Evolutionary conservation across 179 eudicot genomes (phyloP).

Genomic region (Spinacia oleracea): DNA sequence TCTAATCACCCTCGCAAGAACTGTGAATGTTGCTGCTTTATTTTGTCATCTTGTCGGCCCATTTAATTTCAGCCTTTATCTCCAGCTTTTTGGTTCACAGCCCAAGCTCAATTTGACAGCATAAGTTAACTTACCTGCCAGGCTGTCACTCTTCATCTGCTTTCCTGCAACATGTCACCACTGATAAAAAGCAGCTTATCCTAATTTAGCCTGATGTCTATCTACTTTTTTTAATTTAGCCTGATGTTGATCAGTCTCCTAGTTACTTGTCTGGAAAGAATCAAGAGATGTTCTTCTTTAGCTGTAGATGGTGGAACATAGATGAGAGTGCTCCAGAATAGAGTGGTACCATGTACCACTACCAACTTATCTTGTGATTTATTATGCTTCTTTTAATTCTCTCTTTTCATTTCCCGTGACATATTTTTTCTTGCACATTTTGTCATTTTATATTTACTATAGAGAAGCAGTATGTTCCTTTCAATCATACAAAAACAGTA

Average conservation of each 20-base stretch:
- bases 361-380: background rate
- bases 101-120: background rate
- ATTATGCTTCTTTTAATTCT: background rate
- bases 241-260: background rate
- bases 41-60: background rate
- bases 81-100: background rate
- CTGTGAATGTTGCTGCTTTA: background rate
- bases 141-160: background rate
- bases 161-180: background rate
- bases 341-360: background rate
- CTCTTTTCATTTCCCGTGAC: background rate
- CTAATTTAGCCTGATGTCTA: background rate
- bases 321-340: background rate
- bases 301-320: background rate
- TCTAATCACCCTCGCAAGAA: background rate
- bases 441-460: no score
- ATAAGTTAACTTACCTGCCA: background rate
- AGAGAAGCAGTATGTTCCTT: background rate
- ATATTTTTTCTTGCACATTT: background rate
- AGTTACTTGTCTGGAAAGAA: background rate
- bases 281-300: background rate
- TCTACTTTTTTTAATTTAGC: background rate
- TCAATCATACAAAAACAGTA: background rate
- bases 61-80: background rate
- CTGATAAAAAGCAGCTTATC: background rate